phyloP scores from a whole-genome alignment of 805 yeast genomes.

The Yarrowia sp. region DNA sequence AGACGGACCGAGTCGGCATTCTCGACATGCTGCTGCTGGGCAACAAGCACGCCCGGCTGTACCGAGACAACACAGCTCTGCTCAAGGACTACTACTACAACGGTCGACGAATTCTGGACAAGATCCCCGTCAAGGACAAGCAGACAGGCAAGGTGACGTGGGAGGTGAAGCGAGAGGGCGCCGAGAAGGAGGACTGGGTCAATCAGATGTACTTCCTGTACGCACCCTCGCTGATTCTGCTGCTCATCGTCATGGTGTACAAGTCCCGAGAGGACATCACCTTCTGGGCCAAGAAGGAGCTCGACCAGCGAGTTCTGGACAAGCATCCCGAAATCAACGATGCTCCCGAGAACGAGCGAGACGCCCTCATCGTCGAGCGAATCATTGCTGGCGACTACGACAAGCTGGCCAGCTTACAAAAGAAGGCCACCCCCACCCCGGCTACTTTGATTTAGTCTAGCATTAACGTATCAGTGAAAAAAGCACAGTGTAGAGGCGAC shows the following conservation, averaged over 20 bases:
- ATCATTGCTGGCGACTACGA: conserved; percentile 86
- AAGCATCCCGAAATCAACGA: conserved; percentile 62
- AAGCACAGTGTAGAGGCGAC: not conserved
- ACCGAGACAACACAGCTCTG: conserved; percentile 66
- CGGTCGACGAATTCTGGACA: conserved; percentile 75
- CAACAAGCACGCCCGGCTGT: conserved; percentile 61
- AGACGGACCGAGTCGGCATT: conserved; percentile 61
- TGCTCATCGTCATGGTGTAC: conserved; percentile 44
- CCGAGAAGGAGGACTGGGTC: conserved; percentile 88
- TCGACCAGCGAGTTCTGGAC: conserved; percentile 76
- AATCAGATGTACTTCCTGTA: conserved; percentile 71
- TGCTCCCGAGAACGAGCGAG: conserved; percentile 67
- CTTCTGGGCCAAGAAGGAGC: conserved; percentile 86
- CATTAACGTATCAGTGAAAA: conserved; percentile 32
- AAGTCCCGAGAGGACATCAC: conserved; percentile 56
- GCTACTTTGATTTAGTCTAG: conserved; percentile 46
- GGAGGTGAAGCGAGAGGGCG: conserved; percentile 71
- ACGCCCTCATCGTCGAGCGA: conserved; percentile 79
- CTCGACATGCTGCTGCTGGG: conserved; percentile 58
- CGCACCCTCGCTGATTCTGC: conserved; percentile 69
- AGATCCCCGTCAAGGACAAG: conserved; percentile 82
- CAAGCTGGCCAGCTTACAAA: conserved; percentile 53
- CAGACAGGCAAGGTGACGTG: conserved; percentile 79
- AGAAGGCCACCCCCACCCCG: conserved; percentile 51
- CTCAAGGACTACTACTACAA: conserved; percentile 60